A percentile compares a stretch with the other conserved stretches of the same genome.
Evolutionary conservation across 2,329 filamentous ascomycete species (phyloP).

Genomic region (Aspergillus awamori): DNA sequence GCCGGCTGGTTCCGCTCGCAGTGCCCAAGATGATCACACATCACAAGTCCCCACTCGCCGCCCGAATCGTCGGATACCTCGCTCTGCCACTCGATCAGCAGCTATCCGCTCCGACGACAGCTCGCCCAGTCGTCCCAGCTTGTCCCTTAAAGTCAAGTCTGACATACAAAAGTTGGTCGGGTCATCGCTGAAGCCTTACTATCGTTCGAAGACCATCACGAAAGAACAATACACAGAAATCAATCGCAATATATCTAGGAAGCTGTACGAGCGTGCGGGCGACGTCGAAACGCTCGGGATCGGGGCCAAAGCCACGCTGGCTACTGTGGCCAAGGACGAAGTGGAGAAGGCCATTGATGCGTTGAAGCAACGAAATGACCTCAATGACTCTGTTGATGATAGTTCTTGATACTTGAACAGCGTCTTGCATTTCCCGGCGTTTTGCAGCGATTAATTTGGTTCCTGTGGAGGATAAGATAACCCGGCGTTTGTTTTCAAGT

Average conservation of each 20-base stretch:
- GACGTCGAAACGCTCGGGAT: constrained; percentile 63
- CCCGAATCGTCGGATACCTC: constrained; percentile 30
- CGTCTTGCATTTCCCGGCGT: constrained; percentile 25
- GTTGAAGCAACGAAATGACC: constrained; percentile 29
- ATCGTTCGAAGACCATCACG: constrained; percentile 75
- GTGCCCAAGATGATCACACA: constrained; percentile 15
- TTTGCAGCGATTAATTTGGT: constrained; percentile 21
- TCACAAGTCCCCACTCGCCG: constrained; percentile 19
- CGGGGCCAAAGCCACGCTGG: constrained; percentile 69
- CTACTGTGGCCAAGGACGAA: constrained; percentile 75
- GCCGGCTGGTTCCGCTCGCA: constrained; percentile 58
- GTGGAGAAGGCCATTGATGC: constrained; percentile 70
- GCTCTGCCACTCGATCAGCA: constrained; percentile 23
- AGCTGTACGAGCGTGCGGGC: constrained; percentile 73
- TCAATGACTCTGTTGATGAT: constrained; percentile 19
- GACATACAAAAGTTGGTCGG: constrained; percentile 89
- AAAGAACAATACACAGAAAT: constrained; percentile 91
- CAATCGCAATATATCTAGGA: constrained; percentile 85
- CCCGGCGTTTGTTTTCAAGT: constrained; percentile 20
- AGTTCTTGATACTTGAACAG: constrained; percentile 20
- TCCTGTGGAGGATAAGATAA: constrained; percentile 7
- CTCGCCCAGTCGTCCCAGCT: constrained; percentile 66
- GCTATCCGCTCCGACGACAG: constrained; percentile 58
- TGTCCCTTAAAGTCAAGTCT: constrained; percentile 82
- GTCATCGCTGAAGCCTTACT: constrained; percentile 77